phyloP scores from a whole-genome alignment of 1,284 basidiomycete genomes.

The Volvariella surrecta region DNA sequence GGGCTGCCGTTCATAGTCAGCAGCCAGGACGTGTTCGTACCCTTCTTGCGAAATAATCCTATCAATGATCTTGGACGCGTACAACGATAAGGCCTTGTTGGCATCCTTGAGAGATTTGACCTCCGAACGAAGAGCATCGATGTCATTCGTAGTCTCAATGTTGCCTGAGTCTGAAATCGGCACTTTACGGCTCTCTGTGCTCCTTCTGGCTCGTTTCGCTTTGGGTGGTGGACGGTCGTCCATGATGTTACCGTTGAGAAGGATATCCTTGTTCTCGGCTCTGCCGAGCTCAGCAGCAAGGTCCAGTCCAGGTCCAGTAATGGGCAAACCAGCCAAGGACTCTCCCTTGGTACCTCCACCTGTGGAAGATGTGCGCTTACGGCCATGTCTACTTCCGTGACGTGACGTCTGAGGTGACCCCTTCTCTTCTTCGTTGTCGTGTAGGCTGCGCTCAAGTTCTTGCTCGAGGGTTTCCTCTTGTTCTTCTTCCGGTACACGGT shows the following conservation, averaged over 20 bases:
- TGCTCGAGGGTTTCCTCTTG: constrained; percentile 26
- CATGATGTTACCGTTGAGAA: constrained; percentile 39
- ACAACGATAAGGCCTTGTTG: constrained; percentile 89
- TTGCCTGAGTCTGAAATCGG: constrained; percentile 27
- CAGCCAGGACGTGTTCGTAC: constrained; percentile 87
- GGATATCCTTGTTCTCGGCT: constrained; percentile 74
- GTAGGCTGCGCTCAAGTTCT: constrained; percentile 27
- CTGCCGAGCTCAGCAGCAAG: constrained; percentile 86
- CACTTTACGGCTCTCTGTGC: constrained; percentile 27
- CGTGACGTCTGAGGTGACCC: constrained; percentile 31
- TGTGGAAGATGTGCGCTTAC: constrained; percentile 44
- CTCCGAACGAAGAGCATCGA: constrained; percentile 68
- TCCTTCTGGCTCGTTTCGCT: constrained; percentile 50
- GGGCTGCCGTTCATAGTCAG: constrained; percentile 69
- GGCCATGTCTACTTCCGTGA: constrained; percentile 35
- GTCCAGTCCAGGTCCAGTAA: constrained; percentile 81
- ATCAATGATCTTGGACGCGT: constrained; percentile 95
- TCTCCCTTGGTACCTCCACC: constrained; percentile 51
- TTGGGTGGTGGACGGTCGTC: constrained; percentile 44
- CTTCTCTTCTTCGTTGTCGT: constrained; percentile 28
- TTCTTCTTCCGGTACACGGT: constrained; percentile 49
- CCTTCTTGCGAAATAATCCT: constrained; percentile 91
- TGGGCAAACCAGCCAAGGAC: constrained; percentile 70
- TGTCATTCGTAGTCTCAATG: constrained; percentile 42
- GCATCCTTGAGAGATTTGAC: constrained; percentile 89